Conservation (phyloP, 768 basidiomycete species). For the Naematelia encephala region DNA sequence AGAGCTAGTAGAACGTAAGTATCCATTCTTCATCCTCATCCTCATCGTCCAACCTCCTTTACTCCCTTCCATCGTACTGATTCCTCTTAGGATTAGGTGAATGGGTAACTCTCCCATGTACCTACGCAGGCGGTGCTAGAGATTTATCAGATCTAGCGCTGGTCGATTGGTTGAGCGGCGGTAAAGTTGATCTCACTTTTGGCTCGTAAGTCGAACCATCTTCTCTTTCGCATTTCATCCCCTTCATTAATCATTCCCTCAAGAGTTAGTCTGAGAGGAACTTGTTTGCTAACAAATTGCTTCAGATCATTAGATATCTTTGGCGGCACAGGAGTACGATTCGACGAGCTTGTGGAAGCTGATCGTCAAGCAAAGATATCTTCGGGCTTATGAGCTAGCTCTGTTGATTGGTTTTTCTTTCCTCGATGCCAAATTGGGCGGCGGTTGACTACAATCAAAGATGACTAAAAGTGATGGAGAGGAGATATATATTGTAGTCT, state of each 20-base stretch:
- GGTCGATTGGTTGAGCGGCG: conserved; percentile 73
- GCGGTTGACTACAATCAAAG: no score
- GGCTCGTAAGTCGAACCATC: conserved; percentile 60
- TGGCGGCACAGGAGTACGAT: conserved; percentile 54
- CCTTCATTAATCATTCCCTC: background rate
- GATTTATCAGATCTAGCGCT: conserved; percentile 75
- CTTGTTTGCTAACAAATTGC: no score
- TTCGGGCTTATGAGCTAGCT: background rate
- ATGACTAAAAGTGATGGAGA: no score
- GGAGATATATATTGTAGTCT: no score
- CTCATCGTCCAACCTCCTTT: background rate
- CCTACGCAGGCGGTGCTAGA: conserved; percentile 93
- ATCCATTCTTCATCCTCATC: background rate
- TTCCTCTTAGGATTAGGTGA: conserved; percentile 68
- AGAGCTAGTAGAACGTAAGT: conserved; percentile 72
- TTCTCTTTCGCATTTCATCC: background rate
- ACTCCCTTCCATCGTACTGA: background rate
- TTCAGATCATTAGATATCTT: conserved; percentile 57
- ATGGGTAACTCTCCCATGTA: conserved; percentile 87
- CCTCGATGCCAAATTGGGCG: no score
- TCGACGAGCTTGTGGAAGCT: conserved; percentile 53
- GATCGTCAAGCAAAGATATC: conserved; percentile 38
- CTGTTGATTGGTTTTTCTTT: no score
- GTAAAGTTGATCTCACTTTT: conserved; percentile 81
- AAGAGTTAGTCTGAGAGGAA: no score